These are phyloP conservation scores for Ceratobasidium sp. DNA, from an alignment of 1,284 basidiomycete species.

Conservation along the genomic window DNA sequence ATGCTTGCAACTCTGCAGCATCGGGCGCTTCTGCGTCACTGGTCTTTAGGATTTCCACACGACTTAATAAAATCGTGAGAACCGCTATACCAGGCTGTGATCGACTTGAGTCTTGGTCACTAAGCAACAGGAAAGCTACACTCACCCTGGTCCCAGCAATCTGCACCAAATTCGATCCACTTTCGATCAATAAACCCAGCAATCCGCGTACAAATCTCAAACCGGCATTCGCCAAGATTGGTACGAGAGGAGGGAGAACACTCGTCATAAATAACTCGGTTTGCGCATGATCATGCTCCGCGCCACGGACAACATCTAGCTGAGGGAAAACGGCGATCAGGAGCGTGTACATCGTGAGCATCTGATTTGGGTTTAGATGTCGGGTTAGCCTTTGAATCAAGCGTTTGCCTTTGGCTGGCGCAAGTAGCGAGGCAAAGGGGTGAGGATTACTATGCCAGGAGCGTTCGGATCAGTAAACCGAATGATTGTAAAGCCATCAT, in stretches of 20 bases:
- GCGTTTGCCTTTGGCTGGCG: slow-evolving; percentile 91
- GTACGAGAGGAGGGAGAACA: slow-evolving; percentile 86
- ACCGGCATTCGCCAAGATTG: slow-evolving; percentile 78
- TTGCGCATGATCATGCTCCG: slow-evolving; percentile 83
- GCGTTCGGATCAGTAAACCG: not conserved
- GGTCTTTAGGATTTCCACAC: slow-evolving; percentile 86
- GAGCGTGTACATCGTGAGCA: slow-evolving; percentile 88
- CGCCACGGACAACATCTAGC: slow-evolving; percentile 85
- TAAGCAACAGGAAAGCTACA: slow-evolving; percentile 71
- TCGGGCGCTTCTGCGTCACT: slow-evolving; percentile 64
- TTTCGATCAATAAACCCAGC: slow-evolving; percentile 82
- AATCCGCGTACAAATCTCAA: slow-evolving; percentile 87
- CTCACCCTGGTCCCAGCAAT: slow-evolving; percentile 41
- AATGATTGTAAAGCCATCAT: not conserved
- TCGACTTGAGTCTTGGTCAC: not conserved
- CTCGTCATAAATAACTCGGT: slow-evolving; percentile 88
- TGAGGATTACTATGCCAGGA: slow-evolving; percentile 76
- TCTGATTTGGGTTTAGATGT: slow-evolving; percentile 81
- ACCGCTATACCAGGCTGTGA: slow-evolving; percentile 88
- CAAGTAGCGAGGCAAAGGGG: slow-evolving; percentile 93
- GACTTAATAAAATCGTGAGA: slow-evolving; percentile 89
- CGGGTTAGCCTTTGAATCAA: slow-evolving; percentile 89
- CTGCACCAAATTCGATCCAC: slow-evolving; percentile 55
- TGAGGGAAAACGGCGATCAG: slow-evolving; percentile 94
- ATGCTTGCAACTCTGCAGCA: slow-evolving; percentile 81